A percentile compares a stretch with the other conserved stretches of the same genome.
Evolutionary conservation across 2,329 filamentous ascomycete genomes (phyloP).

Genomic region (Podosphaera xanthii): DNA sequence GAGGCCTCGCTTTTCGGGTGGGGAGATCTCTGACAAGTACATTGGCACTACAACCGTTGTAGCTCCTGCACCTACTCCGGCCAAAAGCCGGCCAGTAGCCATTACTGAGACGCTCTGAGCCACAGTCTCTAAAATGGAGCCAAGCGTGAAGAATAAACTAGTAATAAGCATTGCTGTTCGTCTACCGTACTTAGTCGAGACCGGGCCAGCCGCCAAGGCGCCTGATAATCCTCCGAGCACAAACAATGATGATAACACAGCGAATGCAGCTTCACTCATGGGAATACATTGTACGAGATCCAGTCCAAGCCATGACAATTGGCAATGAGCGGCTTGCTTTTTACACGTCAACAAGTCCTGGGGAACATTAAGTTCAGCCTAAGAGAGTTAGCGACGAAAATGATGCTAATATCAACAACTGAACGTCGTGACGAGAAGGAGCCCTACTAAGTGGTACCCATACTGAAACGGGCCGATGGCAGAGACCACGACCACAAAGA

Average conservation of each 20-base stretch:
- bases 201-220: constrained; percentile 54
- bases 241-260: constrained; percentile 72
- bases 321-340: constrained; percentile 26
- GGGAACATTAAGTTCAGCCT: constrained; percentile 90
- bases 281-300: constrained; percentile 57
- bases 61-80: constrained; percentile 67
- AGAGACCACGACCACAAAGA: constrained; percentile 51
- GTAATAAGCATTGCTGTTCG: constrained; percentile 56
- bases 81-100: constrained; percentile 51
- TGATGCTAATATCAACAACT: not conserved
- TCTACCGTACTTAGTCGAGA: constrained; percentile 58
- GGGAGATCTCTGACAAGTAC: constrained; percentile 82
- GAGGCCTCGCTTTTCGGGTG: constrained; percentile 48
- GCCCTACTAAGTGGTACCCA: constrained; percentile 63
- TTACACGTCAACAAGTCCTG: constrained; percentile 83
- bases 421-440: not conserved
- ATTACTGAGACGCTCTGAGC: constrained; percentile 44
- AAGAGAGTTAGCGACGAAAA: constrained; percentile 3
- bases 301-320: constrained; percentile 10
- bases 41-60: constrained; percentile 83
- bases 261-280: constrained; percentile 65
- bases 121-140: constrained; percentile 53
- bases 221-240: constrained; percentile 73
- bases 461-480: constrained; percentile 83
- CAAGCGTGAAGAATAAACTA: constrained; percentile 51